Base-by-base conservation (phyloP, 306 rosid genomes). In the Begonia masoniana region DNA sequence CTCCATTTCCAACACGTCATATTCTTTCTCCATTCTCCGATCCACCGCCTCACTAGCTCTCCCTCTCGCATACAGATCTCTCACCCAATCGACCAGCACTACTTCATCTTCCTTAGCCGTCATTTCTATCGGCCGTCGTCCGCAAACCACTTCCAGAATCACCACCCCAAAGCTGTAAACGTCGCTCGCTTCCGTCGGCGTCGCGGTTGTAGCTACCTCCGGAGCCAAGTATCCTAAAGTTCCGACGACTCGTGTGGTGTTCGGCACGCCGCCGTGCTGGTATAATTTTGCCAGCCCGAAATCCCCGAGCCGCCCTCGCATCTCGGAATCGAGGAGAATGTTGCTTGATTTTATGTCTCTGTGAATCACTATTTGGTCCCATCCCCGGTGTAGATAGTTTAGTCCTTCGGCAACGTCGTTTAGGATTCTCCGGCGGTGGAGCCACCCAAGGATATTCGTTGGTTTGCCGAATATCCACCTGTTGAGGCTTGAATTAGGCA, bases 211-310 rank as follows among this genome's bases (percentile, higher is more conserved):
- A 0, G 88, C 96, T 13, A 85, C 52, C 75, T 91, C 97, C 2
- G 96, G 96, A 2, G 96, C 95, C 68, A 91, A 64, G 56, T 85
- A 91, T 10, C 97, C 97, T 42, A 85, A 48, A 11, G 97, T 91
- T 0, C 97, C 97, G 0, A 91, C 97, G 15, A 91, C 85, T 1
- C 96, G 74, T 0, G 97, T 85, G 2, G 96, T 85, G 48, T 78
- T 83, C 0, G 96, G 85, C 24, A 76, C 71, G 47, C 85, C 94
- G 12, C 95, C 95, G n/a, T 85, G 97, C 19, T 76, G 68, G 71
- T 91, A 91, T 14, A 91, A 69, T 80, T 85, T 91, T 0, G 97
- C 97, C 31, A 91, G 61, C 17, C 97, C 97, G 14, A 91, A 91
- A 16, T 91, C 97, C 3, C 97, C 95, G 0, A 91, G 58, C 45